These are phyloP conservation scores for Fomitopsis schrenkii DNA, from an alignment of 1,284 basidiomycete genomes.

Conservation along the genomic window DNA sequence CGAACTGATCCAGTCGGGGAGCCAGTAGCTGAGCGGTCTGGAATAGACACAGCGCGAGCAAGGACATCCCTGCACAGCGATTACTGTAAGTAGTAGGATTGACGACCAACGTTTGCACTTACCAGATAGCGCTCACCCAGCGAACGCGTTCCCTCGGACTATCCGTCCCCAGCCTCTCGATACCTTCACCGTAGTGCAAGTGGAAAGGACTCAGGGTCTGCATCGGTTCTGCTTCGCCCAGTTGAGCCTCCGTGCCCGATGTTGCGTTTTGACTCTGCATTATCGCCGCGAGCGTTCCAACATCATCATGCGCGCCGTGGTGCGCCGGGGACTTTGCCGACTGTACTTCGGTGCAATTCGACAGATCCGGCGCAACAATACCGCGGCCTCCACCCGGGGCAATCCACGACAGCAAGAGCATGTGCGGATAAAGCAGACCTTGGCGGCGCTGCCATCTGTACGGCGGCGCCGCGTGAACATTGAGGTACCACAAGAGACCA, in stretches of 20 bases:
- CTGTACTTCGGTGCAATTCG: conserved; percentile 80
- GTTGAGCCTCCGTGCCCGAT: conserved; percentile 39
- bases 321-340: conserved; percentile 77
- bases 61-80: conserved; percentile 57
- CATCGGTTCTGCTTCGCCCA: conserved; percentile 40
- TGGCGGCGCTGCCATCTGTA: conserved; percentile 84
- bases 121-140: conserved; percentile 89
- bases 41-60: conserved; percentile 45
- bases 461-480: conserved; percentile 76
- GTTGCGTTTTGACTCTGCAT: conserved; percentile 48
- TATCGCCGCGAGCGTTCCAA: conserved; percentile 77
- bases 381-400: conserved; percentile 74
- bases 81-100: not conserved
- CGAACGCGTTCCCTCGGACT: conserved; percentile 78
- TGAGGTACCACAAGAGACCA: conserved; percentile 84
- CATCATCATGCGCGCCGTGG: conserved; percentile 73
- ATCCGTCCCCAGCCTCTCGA: conserved; percentile 80
- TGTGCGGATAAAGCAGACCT: conserved; percentile 76
- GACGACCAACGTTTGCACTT: conserved; percentile 22
- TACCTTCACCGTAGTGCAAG: conserved; percentile 81
- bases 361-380: conserved; percentile 76
- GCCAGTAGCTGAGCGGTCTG: conserved; percentile 46
- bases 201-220: conserved; percentile 84
- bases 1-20: conserved; percentile 72
- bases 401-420: conserved; percentile 80